Base-by-base conservation (phyloP, 2,329 filamentous ascomycete species). In the Microsporum canis region DNA sequence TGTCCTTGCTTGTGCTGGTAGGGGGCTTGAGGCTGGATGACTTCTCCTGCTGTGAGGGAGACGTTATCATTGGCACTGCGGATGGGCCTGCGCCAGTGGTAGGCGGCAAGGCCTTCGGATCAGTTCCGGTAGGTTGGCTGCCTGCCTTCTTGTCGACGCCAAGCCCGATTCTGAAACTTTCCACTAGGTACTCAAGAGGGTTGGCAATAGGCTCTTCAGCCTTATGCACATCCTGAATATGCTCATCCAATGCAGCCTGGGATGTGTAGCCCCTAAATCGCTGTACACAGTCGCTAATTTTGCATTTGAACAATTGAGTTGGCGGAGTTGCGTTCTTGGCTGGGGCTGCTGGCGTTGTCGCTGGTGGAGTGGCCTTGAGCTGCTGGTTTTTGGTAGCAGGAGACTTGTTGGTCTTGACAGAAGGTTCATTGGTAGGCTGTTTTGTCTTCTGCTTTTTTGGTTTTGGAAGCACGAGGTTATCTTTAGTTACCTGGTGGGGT, bases 401-500 rank as follows among this genome's bases (percentile, higher is more conserved):
- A 2, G 64, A 65, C n/a, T 67, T 66, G 57, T 61, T 62, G 33
- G 64, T 61, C 23, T 68, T 67, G 7, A 65, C 34, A 12, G 63
- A 59, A 10, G 68, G 59, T n/a, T 62, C 59, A 12, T 58, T 63
- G 12, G 65, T 64, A 63, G 75, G 69, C 59, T 79, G 76, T 59
- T 78, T 79, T 63, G 81, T 76, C 73, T 82, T 84, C 59, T 78
- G 76, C 67, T 78, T 81, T 74, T 85, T 86, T 61, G 76, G 75
- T 1, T 79, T 76, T 17, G 83, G 83, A 29, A 85, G 71, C 55
- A 82, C 80, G 55, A 86, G 75, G 64, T 84, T 81, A 58, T 82
- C 80, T 8, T 78, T 77, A 3, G 79, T 82, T 57, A 85, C 76
- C 57, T 78, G 75, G 23, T 77, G 78, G 23, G 76, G 75, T 6